Percentiles rank a stretch among this genome's conserved stretches.
phyloP scores from a whole-genome alignment of 352 stramenopile genomes.

The Phytopythium vexans region DNA sequence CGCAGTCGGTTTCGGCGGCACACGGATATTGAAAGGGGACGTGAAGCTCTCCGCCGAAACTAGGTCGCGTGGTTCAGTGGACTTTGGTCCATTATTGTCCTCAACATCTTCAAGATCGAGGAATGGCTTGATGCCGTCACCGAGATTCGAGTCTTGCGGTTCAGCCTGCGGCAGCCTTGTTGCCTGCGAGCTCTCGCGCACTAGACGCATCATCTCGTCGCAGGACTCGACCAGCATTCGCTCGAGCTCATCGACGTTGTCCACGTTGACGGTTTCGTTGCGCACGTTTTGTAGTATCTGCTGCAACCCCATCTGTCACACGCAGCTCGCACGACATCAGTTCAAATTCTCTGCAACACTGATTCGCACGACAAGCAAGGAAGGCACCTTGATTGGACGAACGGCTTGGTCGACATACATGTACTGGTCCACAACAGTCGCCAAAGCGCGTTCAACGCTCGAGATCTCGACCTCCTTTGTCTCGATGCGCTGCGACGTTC shows the following conservation, averaged over 20 bases:
- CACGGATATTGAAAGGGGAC: conserved; percentile 75
- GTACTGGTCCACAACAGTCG: conserved; percentile 77
- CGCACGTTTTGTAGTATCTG: conserved; percentile 79
- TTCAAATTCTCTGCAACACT: not conserved
- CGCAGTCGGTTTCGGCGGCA: conserved; percentile 52
- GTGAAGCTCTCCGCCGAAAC: conserved; percentile 59
- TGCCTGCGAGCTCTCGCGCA: conserved; percentile 31
- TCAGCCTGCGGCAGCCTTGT: not conserved
- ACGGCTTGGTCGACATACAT: conserved; percentile 81
- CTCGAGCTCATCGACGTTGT: conserved; percentile 62
- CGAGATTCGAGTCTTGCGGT: too few relatives aligned
- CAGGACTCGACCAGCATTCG: conserved; percentile 53
- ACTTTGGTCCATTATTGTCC: not conserved
- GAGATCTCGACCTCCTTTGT: conserved; percentile 70
- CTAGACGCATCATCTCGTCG: conserved; percentile 72
- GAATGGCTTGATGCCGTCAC: too few relatives aligned
- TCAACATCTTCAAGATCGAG: too few relatives aligned
- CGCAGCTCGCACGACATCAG: not conserved
- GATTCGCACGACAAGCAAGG: too few relatives aligned
- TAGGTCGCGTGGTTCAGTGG: not conserved
- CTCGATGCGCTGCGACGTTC: conserved; percentile 64
- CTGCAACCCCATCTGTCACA: conserved; percentile 65
- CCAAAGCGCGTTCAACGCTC: conserved; percentile 49
- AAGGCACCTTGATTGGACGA: conserved; percentile 66
- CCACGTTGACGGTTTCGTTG: conserved; percentile 62